Evolutionary conservation across 768 basidiomycete genomes (phyloP).

Genomic region (Hemileccinum rubropunctum): DNA sequence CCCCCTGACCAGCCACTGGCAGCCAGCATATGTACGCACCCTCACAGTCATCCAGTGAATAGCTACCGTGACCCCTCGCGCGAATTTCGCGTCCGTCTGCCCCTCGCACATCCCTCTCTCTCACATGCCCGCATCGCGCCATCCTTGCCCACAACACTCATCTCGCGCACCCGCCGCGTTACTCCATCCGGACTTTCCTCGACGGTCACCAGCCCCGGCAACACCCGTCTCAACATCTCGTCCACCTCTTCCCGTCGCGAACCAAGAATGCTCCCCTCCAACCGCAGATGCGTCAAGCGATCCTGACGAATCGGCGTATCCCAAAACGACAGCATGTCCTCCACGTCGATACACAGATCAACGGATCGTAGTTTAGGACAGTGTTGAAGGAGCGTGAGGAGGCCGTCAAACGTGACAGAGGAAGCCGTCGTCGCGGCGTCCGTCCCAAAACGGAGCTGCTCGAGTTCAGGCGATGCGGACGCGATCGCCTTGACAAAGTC

Average conservation of each 20-base stretch:
- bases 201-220: conserved; percentile 20
- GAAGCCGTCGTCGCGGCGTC: background rate
- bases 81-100: conserved; percentile 18
- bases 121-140: too few species aligned
- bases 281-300: conserved; percentile 10
- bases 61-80: too few species aligned
- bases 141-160: background rate
- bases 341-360: conserved; percentile 13
- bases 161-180: conserved; percentile 11
- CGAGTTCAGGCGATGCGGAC: conserved; percentile 15
- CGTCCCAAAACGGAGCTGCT: conserved; percentile 10
- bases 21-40: too few species aligned
- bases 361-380: conserved; percentile 18
- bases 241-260: conserved; percentile 17
- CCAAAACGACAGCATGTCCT: conserved; percentile 8
- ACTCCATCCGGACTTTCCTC: conserved; percentile 21
- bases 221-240: conserved; percentile 18
- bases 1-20: too few species aligned
- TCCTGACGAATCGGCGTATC: conserved; percentile 15
- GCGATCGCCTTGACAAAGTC: conserved; percentile 18
- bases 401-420: conserved; percentile 17
- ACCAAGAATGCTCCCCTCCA: conserved; percentile 15
- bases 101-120: background rate
- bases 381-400: conserved; percentile 17
- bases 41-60: too few species aligned